A percentile compares a stretch with the other conserved stretches of the same genome.
phyloP scores from a whole-genome alignment of 306 rosid genomes.

The Acacia confusa region DNA sequence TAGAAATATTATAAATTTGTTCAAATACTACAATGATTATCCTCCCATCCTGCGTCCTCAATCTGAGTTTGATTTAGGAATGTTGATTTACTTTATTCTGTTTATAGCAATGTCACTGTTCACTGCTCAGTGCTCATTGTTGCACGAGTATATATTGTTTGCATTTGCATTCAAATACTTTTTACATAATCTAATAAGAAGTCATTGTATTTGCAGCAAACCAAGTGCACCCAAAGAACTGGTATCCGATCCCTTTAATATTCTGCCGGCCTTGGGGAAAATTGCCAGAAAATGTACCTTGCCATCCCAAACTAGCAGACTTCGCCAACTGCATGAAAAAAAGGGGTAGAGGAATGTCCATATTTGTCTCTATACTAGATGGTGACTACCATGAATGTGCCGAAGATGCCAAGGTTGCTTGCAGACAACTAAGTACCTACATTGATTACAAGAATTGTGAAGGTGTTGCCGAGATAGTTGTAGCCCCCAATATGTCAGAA shows the following conservation, averaged over 20 bases:
- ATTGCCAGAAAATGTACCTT: conserved; percentile 97
- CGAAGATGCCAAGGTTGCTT: conserved; percentile 90
- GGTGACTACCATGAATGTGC: conserved; percentile 96
- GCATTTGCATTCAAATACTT: not conserved
- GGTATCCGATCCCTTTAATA: conserved; percentile 96
- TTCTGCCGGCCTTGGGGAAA: conserved; percentile 99
- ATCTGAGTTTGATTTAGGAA: not conserved
- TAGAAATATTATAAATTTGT: not conserved
- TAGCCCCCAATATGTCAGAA: conserved; percentile 89
- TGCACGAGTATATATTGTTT: conserved; percentile 1
- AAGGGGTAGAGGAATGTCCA: conserved; percentile 98
- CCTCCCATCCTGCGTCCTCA: not conserved
- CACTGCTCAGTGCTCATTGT: not conserved
- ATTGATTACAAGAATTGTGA: conserved; percentile 96
- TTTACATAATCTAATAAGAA: conserved; percentile 15
- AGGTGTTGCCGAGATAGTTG: conserved; percentile 99
- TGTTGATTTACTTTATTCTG: not conserved
- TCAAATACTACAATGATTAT: not conserved
- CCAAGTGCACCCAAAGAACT: conserved; percentile 98
- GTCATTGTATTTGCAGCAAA: conserved; percentile 59
- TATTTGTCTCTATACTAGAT: conserved; percentile 88
- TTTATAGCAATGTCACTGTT: not conserved
- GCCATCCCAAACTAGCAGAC: conserved; percentile 99
- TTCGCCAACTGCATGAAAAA: conserved; percentile 99
- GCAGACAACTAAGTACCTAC: conserved; percentile 90